Percentiles rank a stretch among this genome's conserved stretches.
Conservation (phyloP, 225 moss, liverwort and hornwort species). For the Ulota crispa region DNA sequence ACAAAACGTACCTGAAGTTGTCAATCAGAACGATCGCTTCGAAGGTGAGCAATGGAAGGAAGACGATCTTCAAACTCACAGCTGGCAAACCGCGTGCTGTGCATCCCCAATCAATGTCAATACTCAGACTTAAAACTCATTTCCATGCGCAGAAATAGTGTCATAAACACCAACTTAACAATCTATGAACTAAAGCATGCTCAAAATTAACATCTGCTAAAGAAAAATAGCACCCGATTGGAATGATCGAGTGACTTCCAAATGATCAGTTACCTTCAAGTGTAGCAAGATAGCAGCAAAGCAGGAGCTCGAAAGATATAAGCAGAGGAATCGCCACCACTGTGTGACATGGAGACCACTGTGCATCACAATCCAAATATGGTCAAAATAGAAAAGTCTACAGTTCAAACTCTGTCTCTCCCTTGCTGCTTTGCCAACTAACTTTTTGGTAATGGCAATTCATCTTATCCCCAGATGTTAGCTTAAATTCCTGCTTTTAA, state of each 20-base stretch:
- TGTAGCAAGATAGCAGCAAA: slow-evolving; percentile 88
- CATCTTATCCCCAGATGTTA: neutral
- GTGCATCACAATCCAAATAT: slow-evolving; percentile 38
- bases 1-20: slow-evolving; percentile 78
- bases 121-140: neutral
- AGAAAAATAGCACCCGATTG: neutral
- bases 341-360: slow-evolving; percentile 99
- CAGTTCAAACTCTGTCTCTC: neutral
- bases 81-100: slow-evolving; percentile 55
- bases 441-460: neutral
- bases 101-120: slow-evolving; percentile 29
- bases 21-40: slow-evolving; percentile 86
- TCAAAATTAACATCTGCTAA: neutral
- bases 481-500: neutral
- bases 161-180: slow-evolving; percentile 6
- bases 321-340: slow-evolving; percentile 92
- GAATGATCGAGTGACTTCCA: neutral
- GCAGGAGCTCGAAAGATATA: slow-evolving; percentile 90
- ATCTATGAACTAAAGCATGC: neutral
- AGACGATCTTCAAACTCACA: slow-evolving; percentile 90
- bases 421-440: neutral
- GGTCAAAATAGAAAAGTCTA: slow-evolving; percentile 12
- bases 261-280: slow-evolving; percentile 58
- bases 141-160: neutral
- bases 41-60: slow-evolving; percentile 85